Percentiles rank a stretch among this genome's conserved stretches.
These are phyloP conservation scores for Catharanthus roseus DNA, from an alignment of 257 asterid genomes.

Conservation along the genomic window DNA sequence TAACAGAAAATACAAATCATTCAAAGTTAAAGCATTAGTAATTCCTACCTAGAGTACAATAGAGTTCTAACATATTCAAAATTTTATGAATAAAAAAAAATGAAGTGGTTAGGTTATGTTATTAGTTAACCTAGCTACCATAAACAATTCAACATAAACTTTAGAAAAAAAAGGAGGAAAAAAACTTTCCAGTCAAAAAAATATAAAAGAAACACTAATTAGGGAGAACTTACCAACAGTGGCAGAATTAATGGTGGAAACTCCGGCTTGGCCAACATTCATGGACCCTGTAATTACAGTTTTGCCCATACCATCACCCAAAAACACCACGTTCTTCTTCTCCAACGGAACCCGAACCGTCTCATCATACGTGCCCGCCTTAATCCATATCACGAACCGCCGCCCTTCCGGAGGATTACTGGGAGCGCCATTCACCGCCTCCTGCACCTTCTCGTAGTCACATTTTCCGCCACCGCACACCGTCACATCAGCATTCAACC, in stretches of 20 bases:
- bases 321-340: conserved; percentile 31
- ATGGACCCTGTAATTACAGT: conserved; percentile 41
- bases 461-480: conserved; percentile 36
- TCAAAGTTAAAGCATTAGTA: too few relatives aligned
- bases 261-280: conserved; percentile 33
- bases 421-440: conserved; percentile 43
- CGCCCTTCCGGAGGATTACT: conserved; percentile 7
- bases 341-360: conserved; percentile 25
- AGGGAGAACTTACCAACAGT: conserved; percentile 28
- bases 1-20: neutral
- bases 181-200: neutral
- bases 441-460: conserved; percentile 28
- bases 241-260: conserved; percentile 34
- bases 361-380: conserved; percentile 27
- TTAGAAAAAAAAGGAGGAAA: neutral
- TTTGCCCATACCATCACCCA: conserved; percentile 54
- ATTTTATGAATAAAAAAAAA: too few relatives aligned
- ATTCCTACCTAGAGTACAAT: too few relatives aligned
- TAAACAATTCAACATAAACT: too few relatives aligned
- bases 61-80: too few relatives aligned
- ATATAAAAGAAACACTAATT: too few relatives aligned
- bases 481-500: conserved; percentile 28
- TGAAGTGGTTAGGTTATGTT: too few relatives aligned
- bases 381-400: conserved; percentile 30
- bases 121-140: too few relatives aligned